Evolutionary conservation across 2,329 filamentous ascomycete species (phyloP), one percentile per base, ranked within the genome.

Genomic region (Trichophyton schoenleinii): DNA sequence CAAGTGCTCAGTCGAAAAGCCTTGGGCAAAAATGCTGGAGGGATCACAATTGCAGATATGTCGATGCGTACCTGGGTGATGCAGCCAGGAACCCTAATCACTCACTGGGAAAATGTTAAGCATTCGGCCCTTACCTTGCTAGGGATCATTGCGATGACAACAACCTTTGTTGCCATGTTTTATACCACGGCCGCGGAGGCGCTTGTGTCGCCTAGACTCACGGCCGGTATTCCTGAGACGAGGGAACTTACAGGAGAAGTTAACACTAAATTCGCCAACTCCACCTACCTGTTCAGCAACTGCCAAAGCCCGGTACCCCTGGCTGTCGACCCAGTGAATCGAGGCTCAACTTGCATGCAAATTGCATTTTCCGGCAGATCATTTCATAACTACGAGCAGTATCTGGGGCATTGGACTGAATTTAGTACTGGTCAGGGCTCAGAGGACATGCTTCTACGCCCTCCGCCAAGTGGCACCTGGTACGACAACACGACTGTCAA

Each of bases 181-280:
- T 94, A 91, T 69, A 89, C 87, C 0, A 87, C 87, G 1, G 88
- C 88, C 0, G 87, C 87, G 0, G 86, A 89, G 64, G 85, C 87
- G 7, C 76, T 92, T 68, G 87, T 92, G 0, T 80, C 87, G 2
- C 89, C 89, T 0, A 87, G 88, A 67, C 77, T 92, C 5, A 84
- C 80, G 60, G 81, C 80, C 63, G 82, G 84, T 0, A 69, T 70
- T 0, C 81, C 80, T 75, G 72, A 85, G 48, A 62, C 70, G 0
- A 76, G 68, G 60, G 66, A 76, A 0, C 68, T 91, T 36, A 71
- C 74, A 11, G 86, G 85, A 0, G 72, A 79, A 2, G 83, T 90
- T 0, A 75, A 76, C 22, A 74, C 84, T 0, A 79, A 79, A 0
- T 91, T 88, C 66, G 85, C 81, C 1, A 89, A 91, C 64, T 68